Percentiles rank a stretch among this genome's conserved stretches.
phyloP scores from a whole-genome alignment of 768 basidiomycete genomes.

The Trametes villosa region DNA sequence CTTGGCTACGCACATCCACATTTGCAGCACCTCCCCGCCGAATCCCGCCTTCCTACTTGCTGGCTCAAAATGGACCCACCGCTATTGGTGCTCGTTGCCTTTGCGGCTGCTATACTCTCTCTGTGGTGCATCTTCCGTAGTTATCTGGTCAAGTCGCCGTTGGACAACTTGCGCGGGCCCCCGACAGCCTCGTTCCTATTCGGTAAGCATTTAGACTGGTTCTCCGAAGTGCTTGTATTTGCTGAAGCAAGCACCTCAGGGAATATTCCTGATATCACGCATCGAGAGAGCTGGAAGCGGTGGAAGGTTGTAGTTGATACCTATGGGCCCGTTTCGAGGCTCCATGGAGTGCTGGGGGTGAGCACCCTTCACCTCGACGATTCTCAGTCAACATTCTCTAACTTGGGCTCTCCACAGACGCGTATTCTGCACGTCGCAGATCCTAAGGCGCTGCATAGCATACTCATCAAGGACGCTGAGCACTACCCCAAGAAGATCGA shows the following conservation, averaged over 20 bases:
- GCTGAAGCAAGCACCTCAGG: background rate
- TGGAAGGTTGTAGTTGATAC: slow-evolving; percentile 10
- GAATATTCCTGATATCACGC: background rate
- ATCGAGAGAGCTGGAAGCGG: background rate
- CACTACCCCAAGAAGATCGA: slow-evolving; percentile 32
- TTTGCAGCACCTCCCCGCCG: too few species aligned
- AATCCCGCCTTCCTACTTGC: too few species aligned
- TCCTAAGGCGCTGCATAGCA: slow-evolving; percentile 50
- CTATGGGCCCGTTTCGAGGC: slow-evolving; percentile 49
- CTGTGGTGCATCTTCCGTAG: background rate
- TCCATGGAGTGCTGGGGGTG: slow-evolving; percentile 52
- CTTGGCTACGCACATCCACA: too few species aligned
- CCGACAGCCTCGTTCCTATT: background rate
- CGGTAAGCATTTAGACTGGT: background rate
- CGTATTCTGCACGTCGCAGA: slow-evolving; percentile 53
- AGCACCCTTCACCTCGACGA: slow-evolving; percentile 7
- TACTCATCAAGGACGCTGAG: slow-evolving; percentile 53
- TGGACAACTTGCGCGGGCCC: slow-evolving; percentile 16
- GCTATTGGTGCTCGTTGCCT: background rate
- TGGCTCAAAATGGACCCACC: background rate
- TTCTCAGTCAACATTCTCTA: background rate
- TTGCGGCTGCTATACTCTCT: background rate
- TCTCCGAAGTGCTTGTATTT: background rate
- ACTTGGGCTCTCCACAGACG: slow-evolving; percentile 35
- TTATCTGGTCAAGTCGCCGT: background rate